These are phyloP conservation scores for Oryza rufipogon DNA, from an alignment of 176 grass and related monocot species.

Conservation along the genomic window DNA sequence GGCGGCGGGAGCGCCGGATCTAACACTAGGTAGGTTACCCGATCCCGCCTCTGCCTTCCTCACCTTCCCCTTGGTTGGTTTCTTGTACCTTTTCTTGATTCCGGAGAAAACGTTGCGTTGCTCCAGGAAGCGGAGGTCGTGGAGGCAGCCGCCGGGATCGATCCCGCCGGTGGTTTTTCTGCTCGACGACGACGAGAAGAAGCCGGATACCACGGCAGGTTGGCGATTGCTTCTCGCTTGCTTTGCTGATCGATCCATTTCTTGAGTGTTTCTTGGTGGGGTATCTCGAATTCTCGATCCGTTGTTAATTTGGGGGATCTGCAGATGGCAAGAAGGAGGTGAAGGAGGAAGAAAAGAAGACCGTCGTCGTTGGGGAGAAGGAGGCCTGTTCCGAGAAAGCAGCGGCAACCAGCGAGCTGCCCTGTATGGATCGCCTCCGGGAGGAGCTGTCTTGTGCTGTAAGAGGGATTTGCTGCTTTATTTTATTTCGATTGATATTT, in stretches of 20 bases:
- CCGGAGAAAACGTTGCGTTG: neutral
- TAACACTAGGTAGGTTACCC: slow-evolving; percentile 59
- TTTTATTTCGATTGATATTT: neutral
- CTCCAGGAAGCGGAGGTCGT: slow-evolving; percentile 66
- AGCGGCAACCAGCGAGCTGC: slow-evolving; percentile 28
- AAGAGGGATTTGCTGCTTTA: slow-evolving; percentile 15
- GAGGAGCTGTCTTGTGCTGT: slow-evolving; percentile 96
- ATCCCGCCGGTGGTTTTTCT: slow-evolving; percentile 61
- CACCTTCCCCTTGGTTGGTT: neutral
- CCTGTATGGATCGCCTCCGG: slow-evolving; percentile 78
- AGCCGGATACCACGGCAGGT: slow-evolving; percentile 8
- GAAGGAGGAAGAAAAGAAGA: slow-evolving; percentile 31
- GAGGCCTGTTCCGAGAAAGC: slow-evolving; percentile 37
- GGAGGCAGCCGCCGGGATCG: slow-evolving; percentile 42
- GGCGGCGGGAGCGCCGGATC: slow-evolving; percentile 53
- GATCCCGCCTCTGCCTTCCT: neutral
- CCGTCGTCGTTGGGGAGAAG: slow-evolving; percentile 31
- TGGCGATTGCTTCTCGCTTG: slow-evolving; percentile 4
- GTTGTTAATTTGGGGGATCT: neutral
- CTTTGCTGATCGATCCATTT: neutral
- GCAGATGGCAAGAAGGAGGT: slow-evolving; percentile 39
- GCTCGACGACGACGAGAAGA: slow-evolving; percentile 73
- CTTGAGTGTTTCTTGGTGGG: neutral
- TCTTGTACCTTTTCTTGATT: neutral
- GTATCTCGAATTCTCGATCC: neutral